phyloP scores from a whole-genome alignment of 2,329 filamentous ascomycete genomes.

The Pestalotiopsis sp. region DNA sequence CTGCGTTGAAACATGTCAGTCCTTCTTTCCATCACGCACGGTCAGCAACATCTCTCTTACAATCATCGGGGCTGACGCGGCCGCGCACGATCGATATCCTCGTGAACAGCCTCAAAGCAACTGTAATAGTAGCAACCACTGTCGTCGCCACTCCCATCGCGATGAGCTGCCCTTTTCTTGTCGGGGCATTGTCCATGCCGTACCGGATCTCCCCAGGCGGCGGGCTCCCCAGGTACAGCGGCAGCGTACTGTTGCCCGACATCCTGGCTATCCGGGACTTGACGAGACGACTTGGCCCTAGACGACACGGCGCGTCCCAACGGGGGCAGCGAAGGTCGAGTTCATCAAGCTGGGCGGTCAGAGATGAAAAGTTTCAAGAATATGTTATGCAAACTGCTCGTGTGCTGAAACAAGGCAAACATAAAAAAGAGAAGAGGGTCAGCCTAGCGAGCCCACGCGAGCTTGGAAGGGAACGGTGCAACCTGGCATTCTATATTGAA shows the following conservation, averaged over 20 bases:
- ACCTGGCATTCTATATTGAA: background rate
- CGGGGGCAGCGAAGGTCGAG: background rate
- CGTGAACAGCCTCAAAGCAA: constrained; percentile 5
- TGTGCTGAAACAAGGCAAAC: background rate
- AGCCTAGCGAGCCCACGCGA: background rate
- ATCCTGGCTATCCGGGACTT: background rate
- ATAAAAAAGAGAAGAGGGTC: background rate
- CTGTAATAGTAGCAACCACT: background rate
- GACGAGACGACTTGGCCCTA: background rate
- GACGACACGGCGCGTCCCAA: background rate
- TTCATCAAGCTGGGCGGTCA: background rate
- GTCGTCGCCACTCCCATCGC: constrained; percentile 9
- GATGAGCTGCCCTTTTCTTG: background rate
- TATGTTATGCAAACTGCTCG: background rate
- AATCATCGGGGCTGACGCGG: background rate
- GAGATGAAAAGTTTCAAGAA: background rate
- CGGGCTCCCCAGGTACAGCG: background rate
- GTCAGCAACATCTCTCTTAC: background rate
- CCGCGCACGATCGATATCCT: background rate
- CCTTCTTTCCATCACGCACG: background rate
- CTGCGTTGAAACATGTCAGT: background rate
- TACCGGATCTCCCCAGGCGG: background rate
- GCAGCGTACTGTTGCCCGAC: background rate
- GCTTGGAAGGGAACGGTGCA: background rate
- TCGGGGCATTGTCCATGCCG: background rate